Conservation (phyloP, 164 flowering plant genomes). For the Vitis labrusca region DNA sequence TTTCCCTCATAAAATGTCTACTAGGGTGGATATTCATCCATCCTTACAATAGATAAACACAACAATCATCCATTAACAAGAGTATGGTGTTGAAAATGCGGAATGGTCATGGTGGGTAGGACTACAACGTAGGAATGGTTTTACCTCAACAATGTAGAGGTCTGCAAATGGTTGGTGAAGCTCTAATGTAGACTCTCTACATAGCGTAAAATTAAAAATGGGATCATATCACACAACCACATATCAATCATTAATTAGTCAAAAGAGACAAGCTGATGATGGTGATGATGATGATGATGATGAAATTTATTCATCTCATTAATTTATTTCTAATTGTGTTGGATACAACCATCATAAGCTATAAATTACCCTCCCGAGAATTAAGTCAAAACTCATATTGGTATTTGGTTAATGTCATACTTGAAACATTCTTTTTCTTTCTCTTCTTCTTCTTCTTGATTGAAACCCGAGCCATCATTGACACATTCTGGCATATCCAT, state of each 20-base stretch:
- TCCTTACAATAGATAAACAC: conserved; percentile 2
- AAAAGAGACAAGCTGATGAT: not conserved
- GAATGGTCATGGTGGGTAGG: too few species aligned
- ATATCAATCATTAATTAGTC: not conserved
- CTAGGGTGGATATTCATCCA: not conserved
- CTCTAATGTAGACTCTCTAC: conserved; percentile 22
- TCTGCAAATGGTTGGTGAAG: conserved; percentile 20
- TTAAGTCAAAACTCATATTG: conserved; percentile 5
- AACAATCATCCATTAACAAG: conserved; percentile 1
- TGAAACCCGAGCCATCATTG: conserved; percentile 1
- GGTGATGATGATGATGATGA: not conserved
- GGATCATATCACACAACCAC: conserved; percentile 2
- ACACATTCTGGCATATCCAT: conserved; percentile 9
- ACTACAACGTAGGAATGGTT: too few species aligned
- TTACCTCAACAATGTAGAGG: conserved; percentile 34
- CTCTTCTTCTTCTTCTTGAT: conserved; percentile 4
- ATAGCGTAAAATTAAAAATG: conserved; percentile 24
- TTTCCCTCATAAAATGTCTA: not conserved
- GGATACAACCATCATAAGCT: conserved; percentile 5
- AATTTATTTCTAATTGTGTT: not conserved
- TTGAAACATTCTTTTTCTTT: conserved; percentile 10
- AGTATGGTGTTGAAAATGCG: too few species aligned
- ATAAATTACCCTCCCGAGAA: not conserved
- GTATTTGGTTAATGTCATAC: conserved; percentile 24
- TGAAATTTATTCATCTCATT: conserved; percentile 8